Conservation (phyloP, 2,329 filamentous ascomycete genomes). For the Drechslerella dactyloides region DNA sequence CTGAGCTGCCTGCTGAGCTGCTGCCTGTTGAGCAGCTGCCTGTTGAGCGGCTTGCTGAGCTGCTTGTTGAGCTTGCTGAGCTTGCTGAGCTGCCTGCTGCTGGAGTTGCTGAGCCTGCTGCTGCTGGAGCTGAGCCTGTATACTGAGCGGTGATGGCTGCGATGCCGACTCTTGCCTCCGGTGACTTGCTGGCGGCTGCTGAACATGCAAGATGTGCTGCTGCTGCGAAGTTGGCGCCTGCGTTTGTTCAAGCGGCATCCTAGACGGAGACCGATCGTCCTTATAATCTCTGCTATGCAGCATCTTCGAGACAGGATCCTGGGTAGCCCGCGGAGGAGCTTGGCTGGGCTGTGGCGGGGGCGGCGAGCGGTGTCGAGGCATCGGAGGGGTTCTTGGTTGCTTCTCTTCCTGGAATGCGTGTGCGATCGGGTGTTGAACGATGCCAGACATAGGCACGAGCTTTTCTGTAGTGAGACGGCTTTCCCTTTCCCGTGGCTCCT, state of each 20-base stretch:
- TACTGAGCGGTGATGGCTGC: slow-evolving; percentile 19
- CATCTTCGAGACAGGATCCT: slow-evolving; percentile 32
- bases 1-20: not conserved
- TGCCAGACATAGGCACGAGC: slow-evolving; percentile 33
- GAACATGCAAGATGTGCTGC: slow-evolving; percentile 28
- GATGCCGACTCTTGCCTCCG: slow-evolving; percentile 43
- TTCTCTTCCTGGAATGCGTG: slow-evolving; percentile 37
- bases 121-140: not conserved
- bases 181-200: slow-evolving; percentile 35
- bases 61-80: not conserved
- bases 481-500: slow-evolving; percentile 39
- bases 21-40: slow-evolving; percentile 14
- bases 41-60: slow-evolving; percentile 40
- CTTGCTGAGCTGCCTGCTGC: not conserved
- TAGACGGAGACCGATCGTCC: slow-evolving; percentile 38
- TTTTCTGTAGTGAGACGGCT: slow-evolving; percentile 35
- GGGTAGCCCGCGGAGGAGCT: slow-evolving; percentile 12
- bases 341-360: slow-evolving; percentile 17
- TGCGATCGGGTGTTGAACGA: slow-evolving; percentile 24
- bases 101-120: not conserved
- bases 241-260: slow-evolving; percentile 35
- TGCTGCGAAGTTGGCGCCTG: slow-evolving; percentile 20
- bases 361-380: slow-evolving; percentile 30
- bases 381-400: slow-evolving; percentile 25
- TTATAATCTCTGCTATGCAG: slow-evolving; percentile 30